Conservation (phyloP, 2,329 filamentous ascomycete species). For the Amylocarpus encephaloides region DNA sequence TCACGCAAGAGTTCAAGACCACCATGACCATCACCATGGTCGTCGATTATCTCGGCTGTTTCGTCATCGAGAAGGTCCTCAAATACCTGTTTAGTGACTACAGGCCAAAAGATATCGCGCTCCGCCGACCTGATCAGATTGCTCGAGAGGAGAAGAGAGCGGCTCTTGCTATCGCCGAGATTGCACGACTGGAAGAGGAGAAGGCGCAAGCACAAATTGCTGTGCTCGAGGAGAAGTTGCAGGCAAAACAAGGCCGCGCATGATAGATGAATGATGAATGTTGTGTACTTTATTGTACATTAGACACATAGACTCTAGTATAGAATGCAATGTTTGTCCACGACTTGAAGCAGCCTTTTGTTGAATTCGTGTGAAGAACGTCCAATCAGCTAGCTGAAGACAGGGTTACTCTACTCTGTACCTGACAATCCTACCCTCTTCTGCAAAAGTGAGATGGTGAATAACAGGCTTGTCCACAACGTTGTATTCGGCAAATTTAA, state of each 20-base stretch:
- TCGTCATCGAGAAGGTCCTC: constrained; percentile 75
- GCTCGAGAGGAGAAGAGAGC: constrained; percentile 67
- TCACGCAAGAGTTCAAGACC: constrained; percentile 79
- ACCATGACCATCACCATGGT: constrained; percentile 82
- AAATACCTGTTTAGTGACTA: constrained; percentile 88
- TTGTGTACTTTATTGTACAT: constrained; percentile 5
- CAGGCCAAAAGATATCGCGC: constrained; percentile 86
- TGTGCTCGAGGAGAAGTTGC: constrained; percentile 53
- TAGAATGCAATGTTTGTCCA: not conserved
- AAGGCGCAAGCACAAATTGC: constrained; percentile 44
- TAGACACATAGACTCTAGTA: constrained; percentile 14
- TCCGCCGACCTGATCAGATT: constrained; percentile 79
- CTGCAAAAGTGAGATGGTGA: no score
- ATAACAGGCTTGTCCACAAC: not conserved
- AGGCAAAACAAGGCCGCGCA: constrained; percentile 33
- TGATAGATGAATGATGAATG: not conserved
- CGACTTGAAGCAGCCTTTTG: no score
- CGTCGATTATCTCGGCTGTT: constrained; percentile 81
- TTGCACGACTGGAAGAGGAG: constrained; percentile 46
- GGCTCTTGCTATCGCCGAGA: constrained; percentile 45
- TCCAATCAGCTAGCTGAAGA: no score
- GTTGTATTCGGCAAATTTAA: not conserved
- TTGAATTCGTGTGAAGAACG: no score
- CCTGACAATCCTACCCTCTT: no score
- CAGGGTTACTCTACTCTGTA: no score